phyloP scores from a whole-genome alignment of 345 rosid species.

The Corchorus capsularis region DNA sequence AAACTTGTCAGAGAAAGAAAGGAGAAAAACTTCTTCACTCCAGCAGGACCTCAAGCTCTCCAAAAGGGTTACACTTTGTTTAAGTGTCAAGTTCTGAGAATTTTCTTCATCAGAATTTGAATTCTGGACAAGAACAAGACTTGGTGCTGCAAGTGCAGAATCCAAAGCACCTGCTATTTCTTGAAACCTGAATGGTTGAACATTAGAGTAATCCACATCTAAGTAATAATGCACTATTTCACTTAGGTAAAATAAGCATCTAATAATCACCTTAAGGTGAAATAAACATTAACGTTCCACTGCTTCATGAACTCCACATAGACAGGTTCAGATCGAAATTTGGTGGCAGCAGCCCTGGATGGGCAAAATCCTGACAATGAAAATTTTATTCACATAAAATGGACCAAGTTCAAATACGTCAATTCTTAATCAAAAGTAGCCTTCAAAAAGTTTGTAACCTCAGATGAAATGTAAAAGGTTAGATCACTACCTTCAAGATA shows the following conservation, averaged over 20 bases:
- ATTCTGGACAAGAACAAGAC: slow-evolving; percentile 66
- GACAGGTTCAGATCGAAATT: slow-evolving; percentile 74
- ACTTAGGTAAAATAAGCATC: slow-evolving; percentile 2
- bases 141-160: slow-evolving; percentile 65
- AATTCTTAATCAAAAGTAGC: slow-evolving; percentile 23
- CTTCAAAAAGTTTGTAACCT: slow-evolving; percentile 13
- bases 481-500: slow-evolving; percentile 84
- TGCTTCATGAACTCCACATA: slow-evolving; percentile 88
- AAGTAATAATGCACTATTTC: neutral
- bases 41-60: slow-evolving; percentile 90
- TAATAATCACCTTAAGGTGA: slow-evolving; percentile 76
- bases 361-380: slow-evolving; percentile 82
- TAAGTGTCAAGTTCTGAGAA: slow-evolving; percentile 50
- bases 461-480: slow-evolving; percentile 16
- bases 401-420: slow-evolving; percentile 16
- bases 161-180: slow-evolving; percentile 95
- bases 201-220: slow-evolving; percentile 16
- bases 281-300: slow-evolving; percentile 96
- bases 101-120: slow-evolving; percentile 43
- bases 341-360: slow-evolving; percentile 88
- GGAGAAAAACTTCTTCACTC: slow-evolving; percentile 89
- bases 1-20: slow-evolving; percentile 93
- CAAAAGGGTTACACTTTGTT: slow-evolving; percentile 77
- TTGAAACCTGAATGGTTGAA: slow-evolving; percentile 73
- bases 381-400: slow-evolving; percentile 15